Percentiles rank a stretch among this genome's conserved stretches.
Evolutionary conservation across 2,329 filamentous ascomycete species (phyloP).

Genomic region (Didymella pomorum): DNA sequence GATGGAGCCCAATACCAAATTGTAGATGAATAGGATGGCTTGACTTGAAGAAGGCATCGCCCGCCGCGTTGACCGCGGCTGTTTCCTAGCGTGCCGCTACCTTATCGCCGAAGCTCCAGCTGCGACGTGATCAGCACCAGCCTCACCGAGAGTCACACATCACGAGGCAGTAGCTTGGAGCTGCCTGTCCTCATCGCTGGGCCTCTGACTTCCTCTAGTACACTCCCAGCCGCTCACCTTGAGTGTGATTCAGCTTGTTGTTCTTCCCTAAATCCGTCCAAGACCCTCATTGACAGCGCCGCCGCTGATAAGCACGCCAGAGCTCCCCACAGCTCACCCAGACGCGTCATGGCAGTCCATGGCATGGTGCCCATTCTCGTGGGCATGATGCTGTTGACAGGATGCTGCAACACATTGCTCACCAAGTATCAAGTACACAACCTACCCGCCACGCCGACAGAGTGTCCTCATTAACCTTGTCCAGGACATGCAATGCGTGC

Average conservation of each 20-base stretch:
- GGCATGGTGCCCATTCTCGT: conserved; percentile 83
- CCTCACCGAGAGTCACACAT: conserved; percentile 41
- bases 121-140: conserved; percentile 38
- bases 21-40: conserved; percentile 2
- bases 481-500: conserved; percentile 95
- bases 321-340: conserved; percentile 14
- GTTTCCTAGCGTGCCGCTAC: conserved; percentile 18
- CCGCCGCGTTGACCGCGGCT: conserved; percentile 12
- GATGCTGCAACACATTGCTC: conserved; percentile 94
- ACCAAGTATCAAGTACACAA: conserved; percentile 86
- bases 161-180: conserved; percentile 37
- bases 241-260: not conserved
- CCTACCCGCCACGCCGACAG: not conserved
- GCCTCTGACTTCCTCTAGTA: not conserved
- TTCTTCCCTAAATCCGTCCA: conserved; percentile 9
- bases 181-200: conserved; percentile 26
- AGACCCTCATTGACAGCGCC: not conserved
- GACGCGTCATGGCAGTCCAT: conserved; percentile 70
- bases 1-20: not conserved
- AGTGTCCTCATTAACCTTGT: conserved; percentile 28
- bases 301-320: conserved; percentile 12
- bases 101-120: conserved; percentile 38
- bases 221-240: not conserved
- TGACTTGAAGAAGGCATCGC: not conserved
- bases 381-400: conserved; percentile 94